Evolutionary conservation across 164 flowering plant genomes (phyloP), one percentile per base, ranked within the genome.

Genomic region (Cinnamomum micranthum): DNA sequence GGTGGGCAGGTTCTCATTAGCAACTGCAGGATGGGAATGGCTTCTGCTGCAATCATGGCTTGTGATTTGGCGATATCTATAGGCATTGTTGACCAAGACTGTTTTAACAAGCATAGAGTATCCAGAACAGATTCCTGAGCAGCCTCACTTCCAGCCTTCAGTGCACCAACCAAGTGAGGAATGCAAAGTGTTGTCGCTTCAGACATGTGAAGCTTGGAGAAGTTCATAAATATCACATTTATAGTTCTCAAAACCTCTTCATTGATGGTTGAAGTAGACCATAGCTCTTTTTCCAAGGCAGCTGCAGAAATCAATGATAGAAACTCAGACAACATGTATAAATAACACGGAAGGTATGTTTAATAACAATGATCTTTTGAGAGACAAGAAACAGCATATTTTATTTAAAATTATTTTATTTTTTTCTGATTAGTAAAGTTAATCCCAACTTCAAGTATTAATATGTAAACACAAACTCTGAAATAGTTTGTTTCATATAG

Each of bases 131-230:
- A 85, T 72, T 87, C 94, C 81, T 93, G 98, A 70, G 93, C 96
- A 70, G 85, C 86, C 68, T 90, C 94, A 77, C 79, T 82, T 22
- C 96, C 98, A 72, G 91, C 86, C 75, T 89, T 91, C 2, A 91
- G 89, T 20, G 88, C 94, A 74, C 88, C 85, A 59, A 93, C 76
- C 84, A 93, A 77, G 81, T 89, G 91, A 13, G 96, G 98, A 62
- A 93, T 91, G 80, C 92, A 89, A 5, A 93, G 82, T 6, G 98
- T 91, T 66, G 93, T 91, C 31, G 96, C 94, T 83, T 93, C 98
- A 71, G 94, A 93, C 24, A 80, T 76, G 58, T 87, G 96, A 76
- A 93, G 91, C 86, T 91, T 93, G 23, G 92, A 88, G 68, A 93
- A 93, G 82, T 91, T 93, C 76, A 80, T 75, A 71, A 93, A 87